These are phyloP conservation scores for Escovopsis sp. DNA, from an alignment of 2,329 filamentous ascomycete genomes.

Conservation along the genomic window DNA sequence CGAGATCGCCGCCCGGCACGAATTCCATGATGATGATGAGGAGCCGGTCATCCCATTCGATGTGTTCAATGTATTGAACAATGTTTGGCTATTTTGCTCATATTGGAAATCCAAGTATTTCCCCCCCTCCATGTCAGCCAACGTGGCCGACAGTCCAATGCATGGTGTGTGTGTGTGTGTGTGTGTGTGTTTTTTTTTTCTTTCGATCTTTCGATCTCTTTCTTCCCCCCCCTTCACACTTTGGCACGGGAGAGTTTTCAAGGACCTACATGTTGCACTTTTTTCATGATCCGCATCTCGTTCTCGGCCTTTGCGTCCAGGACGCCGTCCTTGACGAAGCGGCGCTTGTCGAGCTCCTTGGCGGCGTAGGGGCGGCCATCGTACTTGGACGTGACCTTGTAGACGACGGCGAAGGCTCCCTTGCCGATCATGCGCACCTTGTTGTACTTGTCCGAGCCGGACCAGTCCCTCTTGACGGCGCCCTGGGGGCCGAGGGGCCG, in stretches of 20 bases:
- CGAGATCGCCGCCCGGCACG: slow-evolving; percentile 69
- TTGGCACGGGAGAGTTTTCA: background rate
- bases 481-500: slow-evolving; percentile 8
- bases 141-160: no score
- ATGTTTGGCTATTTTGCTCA: slow-evolving; percentile 53
- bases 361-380: slow-evolving; percentile 76
- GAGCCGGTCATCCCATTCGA: slow-evolving; percentile 65
- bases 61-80: slow-evolving; percentile 78
- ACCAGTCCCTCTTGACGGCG: slow-evolving; percentile 51
- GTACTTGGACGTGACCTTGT: slow-evolving; percentile 74
- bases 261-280: slow-evolving; percentile 59
- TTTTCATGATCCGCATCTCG: slow-evolving; percentile 92
- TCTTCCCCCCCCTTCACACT: background rate
- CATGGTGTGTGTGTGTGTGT: no score
- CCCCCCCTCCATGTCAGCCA: background rate
- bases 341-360: slow-evolving; percentile 87
- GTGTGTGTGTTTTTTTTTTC: no score
- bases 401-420: slow-evolving; percentile 88
- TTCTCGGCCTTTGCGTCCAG: slow-evolving; percentile 88
- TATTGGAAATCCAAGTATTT: no score
- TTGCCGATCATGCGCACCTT: slow-evolving; percentile 71
- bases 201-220: no score
- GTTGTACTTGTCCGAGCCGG: slow-evolving; percentile 73
- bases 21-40: slow-evolving; percentile 98
- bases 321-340: slow-evolving; percentile 84